Base-by-base conservation (phyloP, 116 monocot genomes). In the Dioscorea cayenensis region DNA sequence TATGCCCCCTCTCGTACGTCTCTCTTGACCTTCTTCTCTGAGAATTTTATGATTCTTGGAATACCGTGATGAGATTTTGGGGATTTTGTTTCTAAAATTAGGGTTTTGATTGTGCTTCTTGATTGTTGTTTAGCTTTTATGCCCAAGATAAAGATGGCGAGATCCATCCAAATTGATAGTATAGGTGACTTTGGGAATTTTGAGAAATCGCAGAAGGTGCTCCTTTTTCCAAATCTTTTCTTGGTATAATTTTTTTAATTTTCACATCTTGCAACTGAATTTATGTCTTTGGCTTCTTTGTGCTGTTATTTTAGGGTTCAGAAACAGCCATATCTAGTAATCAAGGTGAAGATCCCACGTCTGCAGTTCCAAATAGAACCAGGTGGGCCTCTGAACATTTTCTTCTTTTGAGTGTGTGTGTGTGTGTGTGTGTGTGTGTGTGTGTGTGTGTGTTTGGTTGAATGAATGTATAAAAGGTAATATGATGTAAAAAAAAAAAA, bases 1-100 rank as follows among this genome's bases (percentile, higher is more conserved):
- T 75, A 92, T 58, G 89, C 82, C 29, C 95, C 89, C 17, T 95
- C 95, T n/a, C 95, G 92, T 95, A 76, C 28, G 89, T 12, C 48
- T 43, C 66, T 10, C 43, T 43, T 5, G 6, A 43, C 43, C 3
- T 43, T 9, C 8, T 0, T 43, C 7, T 43, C 43, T 43, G 43
- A 43, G 2, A 43, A 43, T 43, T 43, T 43, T 1, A 43, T 55
- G 55, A 18, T 55, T 55, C 55, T 55, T n/a, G 55, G 5, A 55
- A n/a, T 16, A 0, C n/a, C n/a, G 13, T 55, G 17, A 55, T 16
- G 5, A 55, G 6, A 9, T 22, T 62, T 62, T 62, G 6, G 25
- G 62, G 62, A 23, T 43, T 43, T 43, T 43, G 43, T 5, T 43
- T 43, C 43, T 43, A 43, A 43, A 43, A 38, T n/a, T 59, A 6